A percentile compares a stretch with the other conserved stretches of the same genome.
These are phyloP conservation scores for Populus tomentosa DNA, from an alignment of 441 rosid species.

Conservation along the genomic window DNA sequence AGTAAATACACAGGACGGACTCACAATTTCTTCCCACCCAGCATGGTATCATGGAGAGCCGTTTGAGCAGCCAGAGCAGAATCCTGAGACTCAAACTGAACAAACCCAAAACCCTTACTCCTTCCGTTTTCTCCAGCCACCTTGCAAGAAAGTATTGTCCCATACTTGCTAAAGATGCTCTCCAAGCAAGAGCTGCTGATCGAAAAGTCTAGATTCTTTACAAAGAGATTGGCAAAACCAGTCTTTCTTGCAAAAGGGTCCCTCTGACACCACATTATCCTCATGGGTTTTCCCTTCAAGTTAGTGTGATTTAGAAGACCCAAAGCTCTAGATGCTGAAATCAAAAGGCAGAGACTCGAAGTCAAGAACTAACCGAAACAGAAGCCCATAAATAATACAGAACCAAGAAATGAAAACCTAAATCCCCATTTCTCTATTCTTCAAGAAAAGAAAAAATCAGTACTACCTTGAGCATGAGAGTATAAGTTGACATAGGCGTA, in stretches of 20 bases:
- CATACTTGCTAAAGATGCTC: constrained; percentile 41
- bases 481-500: constrained; percentile 50
- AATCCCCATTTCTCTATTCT: not conserved
- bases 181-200: constrained; percentile 41
- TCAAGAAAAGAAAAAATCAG: not conserved
- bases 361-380: not conserved
- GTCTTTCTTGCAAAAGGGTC: constrained; percentile 38
- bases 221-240: constrained; percentile 45
- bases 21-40: constrained; percentile 54
- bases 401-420: not conserved
- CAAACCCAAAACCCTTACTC: constrained; percentile 67
- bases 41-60: constrained; percentile 43
- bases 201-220: constrained; percentile 49
- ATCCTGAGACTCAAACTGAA: constrained; percentile 57
- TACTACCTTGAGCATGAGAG: constrained; percentile 29
- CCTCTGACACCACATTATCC: constrained; percentile 52
- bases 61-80: constrained; percentile 50
- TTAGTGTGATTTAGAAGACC: constrained; percentile 33
- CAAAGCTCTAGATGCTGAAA: constrained; percentile 39
- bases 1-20: constrained; percentile 21
- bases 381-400: not conserved
- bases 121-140: constrained; percentile 56
- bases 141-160: constrained; percentile 67
- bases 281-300: constrained; percentile 44
- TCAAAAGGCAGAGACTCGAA: not conserved